Conservation (phyloP, 108 stramenopile genomes). For the Cylindrotheca fusiformis region DNA sequence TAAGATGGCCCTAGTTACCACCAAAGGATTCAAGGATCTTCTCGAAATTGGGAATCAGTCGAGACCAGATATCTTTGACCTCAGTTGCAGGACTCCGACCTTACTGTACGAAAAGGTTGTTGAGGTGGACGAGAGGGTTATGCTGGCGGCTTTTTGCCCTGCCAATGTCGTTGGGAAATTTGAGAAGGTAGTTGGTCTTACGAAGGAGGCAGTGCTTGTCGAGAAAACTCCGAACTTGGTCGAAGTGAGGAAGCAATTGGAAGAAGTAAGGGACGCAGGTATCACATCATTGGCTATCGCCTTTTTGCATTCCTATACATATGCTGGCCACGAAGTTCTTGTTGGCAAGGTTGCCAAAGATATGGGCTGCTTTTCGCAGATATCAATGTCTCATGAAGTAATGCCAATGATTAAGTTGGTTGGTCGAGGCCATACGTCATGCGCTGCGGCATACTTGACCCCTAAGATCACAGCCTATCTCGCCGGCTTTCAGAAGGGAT, state of each 20-base stretch:
- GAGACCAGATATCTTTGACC: slow-evolving; percentile 89
- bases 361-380: slow-evolving; percentile 89
- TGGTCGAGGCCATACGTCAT: slow-evolving; percentile 89
- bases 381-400: slow-evolving; percentile 82
- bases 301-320: slow-evolving; percentile 85
- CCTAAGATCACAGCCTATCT: slow-evolving; percentile 92
- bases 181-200: slow-evolving; percentile 53
- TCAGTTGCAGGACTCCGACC: slow-evolving; percentile 68
- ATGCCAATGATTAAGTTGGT: slow-evolving; percentile 97
- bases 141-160: slow-evolving; percentile 57
- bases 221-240: slow-evolving; percentile 64
- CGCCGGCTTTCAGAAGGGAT: slow-evolving; percentile 80
- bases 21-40: slow-evolving; percentile 90
- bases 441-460: slow-evolving; percentile 96
- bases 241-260: slow-evolving; percentile 57
- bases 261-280: slow-evolving; percentile 64
- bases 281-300: slow-evolving; percentile 87
- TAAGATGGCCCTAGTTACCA: slow-evolving; percentile 85
- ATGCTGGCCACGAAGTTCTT: slow-evolving; percentile 78
- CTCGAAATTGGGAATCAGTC: slow-evolving; percentile 94
- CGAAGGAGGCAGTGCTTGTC: slow-evolving; percentile 77
- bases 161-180: slow-evolving; percentile 39
- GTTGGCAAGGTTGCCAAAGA: slow-evolving; percentile 75
- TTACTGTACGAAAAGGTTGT: slow-evolving; percentile 90
- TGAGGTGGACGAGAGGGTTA: slow-evolving; percentile 92